Conservation (phyloP, 2,329 filamentous ascomycete species). For the Escovopsis sp. region DNA sequence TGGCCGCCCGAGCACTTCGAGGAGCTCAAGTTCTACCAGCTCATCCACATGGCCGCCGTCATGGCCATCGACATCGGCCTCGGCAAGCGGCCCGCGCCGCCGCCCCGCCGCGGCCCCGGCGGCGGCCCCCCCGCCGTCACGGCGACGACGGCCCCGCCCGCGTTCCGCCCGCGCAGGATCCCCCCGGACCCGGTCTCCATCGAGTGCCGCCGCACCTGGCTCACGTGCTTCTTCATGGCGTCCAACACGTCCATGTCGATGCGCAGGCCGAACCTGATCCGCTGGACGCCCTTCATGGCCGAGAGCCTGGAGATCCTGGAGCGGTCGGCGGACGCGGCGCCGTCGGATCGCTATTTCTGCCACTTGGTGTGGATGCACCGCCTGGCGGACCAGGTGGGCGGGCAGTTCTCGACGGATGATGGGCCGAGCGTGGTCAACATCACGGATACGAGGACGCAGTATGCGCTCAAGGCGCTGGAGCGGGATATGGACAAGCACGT, state of each 20-base stretch:
- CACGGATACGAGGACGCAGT: conserved; percentile 46
- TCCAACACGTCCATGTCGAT: conserved; percentile 46
- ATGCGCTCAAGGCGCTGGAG: conserved; percentile 49
- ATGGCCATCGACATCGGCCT: conserved; percentile 77
- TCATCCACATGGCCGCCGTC: conserved; percentile 64
- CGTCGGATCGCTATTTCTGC: conserved; percentile 41
- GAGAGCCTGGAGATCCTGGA: conserved; percentile 43
- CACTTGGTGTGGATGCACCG: conserved; percentile 44
- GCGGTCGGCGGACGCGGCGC: conserved; percentile 36
- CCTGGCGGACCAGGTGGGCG: conserved; percentile 52
- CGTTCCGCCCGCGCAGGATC: too few species aligned
- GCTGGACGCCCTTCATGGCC: conserved; percentile 44
- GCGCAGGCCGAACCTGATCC: conserved; percentile 43
- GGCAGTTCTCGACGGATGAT: conserved; percentile 54
- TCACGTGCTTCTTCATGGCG: conserved; percentile 43
- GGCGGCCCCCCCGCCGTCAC: too few species aligned
- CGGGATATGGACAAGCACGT: conserved; percentile 46
- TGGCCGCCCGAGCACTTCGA: conserved; percentile 69
- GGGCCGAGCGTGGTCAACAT: conserved; percentile 37
- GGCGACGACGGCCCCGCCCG: too few species aligned
- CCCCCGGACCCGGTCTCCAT: conserved; percentile 34
- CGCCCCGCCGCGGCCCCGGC: conserved; percentile 18
- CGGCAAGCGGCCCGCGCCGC: conserved; percentile 24
- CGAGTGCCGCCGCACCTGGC: conserved; percentile 41
- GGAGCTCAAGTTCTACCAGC: conserved; percentile 79